These are phyloP conservation scores for Bipolaris oryzae DNA, from an alignment of 2,329 filamentous ascomycete species.

Conservation along the genomic window DNA sequence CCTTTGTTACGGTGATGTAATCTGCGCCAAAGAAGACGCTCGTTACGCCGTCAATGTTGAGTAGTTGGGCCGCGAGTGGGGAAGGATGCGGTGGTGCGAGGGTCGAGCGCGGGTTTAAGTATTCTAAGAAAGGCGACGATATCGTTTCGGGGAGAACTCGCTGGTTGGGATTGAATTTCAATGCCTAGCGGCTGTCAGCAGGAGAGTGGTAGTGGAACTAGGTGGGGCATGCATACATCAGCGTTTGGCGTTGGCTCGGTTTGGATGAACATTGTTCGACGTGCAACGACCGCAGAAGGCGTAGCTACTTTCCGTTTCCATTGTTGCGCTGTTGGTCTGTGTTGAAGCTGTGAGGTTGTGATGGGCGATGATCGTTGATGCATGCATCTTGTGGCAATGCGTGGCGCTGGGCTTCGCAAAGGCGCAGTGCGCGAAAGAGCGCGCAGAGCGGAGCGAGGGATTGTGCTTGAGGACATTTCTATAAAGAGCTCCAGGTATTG, in stretches of 20 bases:
- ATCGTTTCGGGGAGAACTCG: conserved; percentile 78
- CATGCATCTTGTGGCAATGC: conserved; percentile 43
- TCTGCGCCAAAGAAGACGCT: conserved; percentile 93
- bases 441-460: conserved; percentile 40
- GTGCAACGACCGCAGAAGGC: conserved; percentile 22
- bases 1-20: conserved; percentile 97
- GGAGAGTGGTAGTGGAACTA: not conserved
- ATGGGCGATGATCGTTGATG: conserved; percentile 44
- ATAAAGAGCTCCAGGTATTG: not conserved
- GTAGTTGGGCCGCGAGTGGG: conserved; percentile 84
- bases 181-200: conserved; percentile 53
- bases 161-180: conserved; percentile 95
- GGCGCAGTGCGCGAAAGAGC: conserved; percentile 32
- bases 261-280: conserved; percentile 93
- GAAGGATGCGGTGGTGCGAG: conserved; percentile 89
- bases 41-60: conserved; percentile 94
- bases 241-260: conserved; percentile 92
- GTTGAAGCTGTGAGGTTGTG: conserved; percentile 38
- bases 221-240: conserved; percentile 62
- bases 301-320: conserved; percentile 26
- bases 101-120: conserved; percentile 85
- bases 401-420: conserved; percentile 28
- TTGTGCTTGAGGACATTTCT: conserved; percentile 36
- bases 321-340: conserved; percentile 38
- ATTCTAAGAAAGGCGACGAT: conserved; percentile 83